phyloP scores from a whole-genome alignment of 2,329 filamentous ascomycete genomes.

The Aspergillus ibericus region DNA sequence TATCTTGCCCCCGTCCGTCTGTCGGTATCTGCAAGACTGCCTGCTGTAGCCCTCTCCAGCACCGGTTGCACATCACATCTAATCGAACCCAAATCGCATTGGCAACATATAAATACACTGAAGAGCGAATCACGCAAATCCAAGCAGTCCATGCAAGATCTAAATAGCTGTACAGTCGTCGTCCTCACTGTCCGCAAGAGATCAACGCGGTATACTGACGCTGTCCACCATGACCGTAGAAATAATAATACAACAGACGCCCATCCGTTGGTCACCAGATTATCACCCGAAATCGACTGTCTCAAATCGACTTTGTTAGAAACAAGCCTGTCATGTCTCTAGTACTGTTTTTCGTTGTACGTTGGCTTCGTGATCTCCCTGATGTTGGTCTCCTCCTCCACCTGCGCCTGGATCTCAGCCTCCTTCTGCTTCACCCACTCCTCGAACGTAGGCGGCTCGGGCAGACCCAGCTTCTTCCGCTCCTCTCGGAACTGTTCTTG shows the following conservation, averaged over 20 bases:
- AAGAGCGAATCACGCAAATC: conserved; percentile 29
- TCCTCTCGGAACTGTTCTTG: conserved; percentile 66
- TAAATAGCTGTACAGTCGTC: conserved; percentile 4
- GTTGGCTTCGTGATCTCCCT: conserved; percentile 33
- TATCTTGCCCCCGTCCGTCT: background rate
- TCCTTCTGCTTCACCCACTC: conserved; percentile 47
- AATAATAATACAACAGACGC: conserved; percentile 24
- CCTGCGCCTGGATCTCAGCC: conserved; percentile 40
- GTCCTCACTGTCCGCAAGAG: background rate
- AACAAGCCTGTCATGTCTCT: conserved; percentile 7
- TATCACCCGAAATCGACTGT: conserved; percentile 3
- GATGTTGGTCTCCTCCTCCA: conserved; percentile 35
- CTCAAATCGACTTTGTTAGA: background rate
- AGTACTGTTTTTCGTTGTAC: conserved; percentile 31
- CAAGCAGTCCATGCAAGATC: conserved; percentile 12
- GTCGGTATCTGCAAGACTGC: background rate
- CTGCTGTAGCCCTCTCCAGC: background rate
- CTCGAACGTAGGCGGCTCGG: conserved; percentile 47
- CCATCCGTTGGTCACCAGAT: conserved; percentile 9
- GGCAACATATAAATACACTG: conserved; percentile 37
- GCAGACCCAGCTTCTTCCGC: conserved; percentile 65
- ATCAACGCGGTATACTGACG: conserved; percentile 5
- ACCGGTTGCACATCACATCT: background rate
- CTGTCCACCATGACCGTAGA: conserved; percentile 14
- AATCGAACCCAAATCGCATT: conserved; percentile 19